Evolutionary conservation across 1,139 yeast genomes (phyloP), one percentile per base, ranked within the genome.

Genomic region (Candida albicans): DNA sequence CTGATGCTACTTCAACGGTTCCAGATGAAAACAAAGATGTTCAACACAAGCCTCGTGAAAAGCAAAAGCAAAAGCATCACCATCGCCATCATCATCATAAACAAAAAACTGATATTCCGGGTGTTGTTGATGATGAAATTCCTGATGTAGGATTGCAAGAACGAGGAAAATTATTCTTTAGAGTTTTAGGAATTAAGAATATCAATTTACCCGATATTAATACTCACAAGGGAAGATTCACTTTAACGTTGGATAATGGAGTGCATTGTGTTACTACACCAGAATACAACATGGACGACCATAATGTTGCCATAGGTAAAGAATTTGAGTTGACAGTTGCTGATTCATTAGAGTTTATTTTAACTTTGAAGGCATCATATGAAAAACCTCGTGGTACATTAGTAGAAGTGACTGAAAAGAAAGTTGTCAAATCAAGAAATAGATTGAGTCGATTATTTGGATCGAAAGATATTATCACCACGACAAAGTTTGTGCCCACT

Each of bases 281-380:
- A 27, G 79, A 79, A 56, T 73, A 81, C 52, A 63, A 68, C 6
- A 58, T 88, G 45, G 64, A 67, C 3, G 57, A 67, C 10, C 62
- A 61, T 33, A 64, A 67, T 22, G 70, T 82, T 18, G 48, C 64
- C 8, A 69, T 91, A 42, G 82, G 83, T 42, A 91, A 88, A 57
- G 98, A 93, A 59, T 90, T 90, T 61, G 98, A 91, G 60, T 68
- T 89, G 32, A 74, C 87, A 3, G 93, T 87, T 13, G 80, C 79
- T 36, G 80, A 79, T 10, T 75, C 77, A 18, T 70, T 86, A 42
- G 87, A 86, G 51, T 76, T 91, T 46, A 80, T 84, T 41, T 64
- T 93, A 42, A 90, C 97, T 0, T 64, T 90, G 66, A 88, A 87
- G 60, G 75, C 82, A 45, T 61, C 65, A n/a, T 84, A 82, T 58